Base-by-base conservation (phyloP, 2,329 filamentous ascomycete genomes). In the Paracoccidioides lutzii region DNA sequence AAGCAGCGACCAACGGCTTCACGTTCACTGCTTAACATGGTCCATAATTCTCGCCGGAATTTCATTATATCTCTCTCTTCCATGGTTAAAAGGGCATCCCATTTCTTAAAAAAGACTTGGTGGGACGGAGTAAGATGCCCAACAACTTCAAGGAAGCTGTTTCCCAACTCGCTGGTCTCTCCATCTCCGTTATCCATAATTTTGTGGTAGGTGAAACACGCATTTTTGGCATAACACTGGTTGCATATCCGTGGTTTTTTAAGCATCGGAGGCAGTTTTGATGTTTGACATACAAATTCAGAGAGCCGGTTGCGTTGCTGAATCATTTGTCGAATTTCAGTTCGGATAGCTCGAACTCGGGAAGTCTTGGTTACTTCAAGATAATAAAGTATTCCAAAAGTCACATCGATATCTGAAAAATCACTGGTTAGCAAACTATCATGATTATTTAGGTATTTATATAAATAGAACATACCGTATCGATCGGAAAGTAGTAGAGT, bases 301-400 rank as follows among this genome's bases (percentile, higher is more conserved):
- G 91, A 90, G 15, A 98, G 76, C 61, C 89, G 83, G 65, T 98
- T 98, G 53, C 93, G 85, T 70, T 95, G 87, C 76, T 97, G 90
- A 57, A 98, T 87, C 90, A 98, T 95, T 63, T 96, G 90, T 41
- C 90, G 84, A 53, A 98, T 81, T 68, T 98, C 93, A 62, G 89
- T 85, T 41, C 88, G 82, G 57, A 97, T 80, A 5, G 88, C 84
- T 3, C 90, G 88, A 45, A 98, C 88, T 28, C 90, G 84, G 62
- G 88, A 83, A 10, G 86, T 95, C 61, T 88, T 85, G 0, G 90
- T 91, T 2, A 83, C 88, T 68, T 97, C 93, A 75, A 95, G 86
- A 66, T 98, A 98, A 69, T 96, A 98, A 9, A 98, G 75, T 55
- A 98, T 82, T 6, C 93, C 93, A 62, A 90, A 95, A 44, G 83